Percentiles rank a stretch among this genome's conserved stretches.
Evolutionary conservation across 169 alveolate genomes (phyloP).

Genomic region (Plasmodium coatneyi): DNA sequence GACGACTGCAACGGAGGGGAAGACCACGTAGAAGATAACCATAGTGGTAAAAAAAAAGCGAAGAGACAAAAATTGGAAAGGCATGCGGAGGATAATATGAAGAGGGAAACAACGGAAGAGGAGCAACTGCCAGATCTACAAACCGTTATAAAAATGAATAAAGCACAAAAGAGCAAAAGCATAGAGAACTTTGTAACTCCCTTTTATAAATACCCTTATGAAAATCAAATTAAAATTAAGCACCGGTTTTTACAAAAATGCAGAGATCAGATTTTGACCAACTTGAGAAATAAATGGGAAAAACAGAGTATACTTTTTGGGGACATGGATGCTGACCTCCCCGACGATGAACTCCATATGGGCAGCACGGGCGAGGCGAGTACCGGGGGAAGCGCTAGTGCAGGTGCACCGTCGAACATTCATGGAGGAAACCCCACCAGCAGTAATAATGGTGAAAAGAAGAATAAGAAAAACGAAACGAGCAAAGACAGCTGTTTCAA

Average conservation of each 20-base stretch:
- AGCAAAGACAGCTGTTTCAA: constrained; percentile 35
- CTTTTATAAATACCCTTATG: constrained; percentile 56
- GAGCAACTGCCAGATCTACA: constrained; percentile 39
- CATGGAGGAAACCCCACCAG: background rate
- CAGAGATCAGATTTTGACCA: constrained; percentile 45
- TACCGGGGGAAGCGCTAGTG: background rate
- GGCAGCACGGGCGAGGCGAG: background rate
- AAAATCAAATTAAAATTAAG: constrained; percentile 66
- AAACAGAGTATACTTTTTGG: constrained; percentile 55
- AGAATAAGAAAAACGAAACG: constrained; percentile 21
- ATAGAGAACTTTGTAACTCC: constrained; percentile 75
- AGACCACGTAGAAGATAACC: background rate
- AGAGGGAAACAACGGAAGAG: background rate
- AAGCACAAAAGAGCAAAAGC: constrained; percentile 28
- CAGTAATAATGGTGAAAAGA: background rate
- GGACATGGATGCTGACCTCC: background rate
- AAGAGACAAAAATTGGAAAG: background rate
- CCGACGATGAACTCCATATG: constrained; percentile 7
- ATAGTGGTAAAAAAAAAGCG: background rate
- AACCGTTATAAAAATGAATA: constrained; percentile 57
- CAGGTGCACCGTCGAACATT: background rate
- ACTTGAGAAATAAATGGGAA: constrained; percentile 52
- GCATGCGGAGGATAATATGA: background rate
- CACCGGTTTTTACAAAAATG: constrained; percentile 67
- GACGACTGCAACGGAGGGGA: background rate